A percentile compares a stretch with the other conserved stretches of the same genome.
phyloP scores from a whole-genome alignment of 2,329 filamentous ascomycete species.

The Orbilia quercus region DNA sequence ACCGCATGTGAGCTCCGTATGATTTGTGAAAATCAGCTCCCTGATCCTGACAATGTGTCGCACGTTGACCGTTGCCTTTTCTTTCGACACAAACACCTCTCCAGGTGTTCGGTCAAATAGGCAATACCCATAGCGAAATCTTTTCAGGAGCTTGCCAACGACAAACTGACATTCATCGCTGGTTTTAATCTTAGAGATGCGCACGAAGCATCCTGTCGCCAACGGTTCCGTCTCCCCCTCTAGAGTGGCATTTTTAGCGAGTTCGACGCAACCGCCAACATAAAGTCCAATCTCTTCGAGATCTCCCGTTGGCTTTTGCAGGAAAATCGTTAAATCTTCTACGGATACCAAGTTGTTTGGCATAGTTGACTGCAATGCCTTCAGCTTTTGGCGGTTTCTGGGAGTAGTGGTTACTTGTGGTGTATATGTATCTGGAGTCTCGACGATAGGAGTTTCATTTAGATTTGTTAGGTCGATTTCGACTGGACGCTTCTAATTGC shows the following conservation, averaged over 20 bases:
- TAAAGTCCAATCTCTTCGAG: slow-evolving; percentile 14
- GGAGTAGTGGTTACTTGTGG: too few relatives aligned
- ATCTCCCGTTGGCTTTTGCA: not conserved
- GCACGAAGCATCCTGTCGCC: slow-evolving; percentile 15
- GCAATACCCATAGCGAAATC: slow-evolving; percentile 29
- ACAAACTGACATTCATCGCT: slow-evolving; percentile 28
- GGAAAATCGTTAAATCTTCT: slow-evolving; percentile 15
- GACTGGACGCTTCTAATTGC: not conserved
- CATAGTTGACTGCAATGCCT: too few relatives aligned
- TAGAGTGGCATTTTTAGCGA: slow-evolving; percentile 3
- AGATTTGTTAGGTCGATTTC: not conserved
- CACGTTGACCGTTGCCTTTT: slow-evolving; percentile 7
- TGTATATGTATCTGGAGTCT: not conserved
- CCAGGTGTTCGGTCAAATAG: slow-evolving; percentile 31
- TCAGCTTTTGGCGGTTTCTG: too few relatives aligned
- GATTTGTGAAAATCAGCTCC: slow-evolving; percentile 38
- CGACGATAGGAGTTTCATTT: too few relatives aligned
- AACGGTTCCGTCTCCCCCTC: slow-evolving; percentile 13
- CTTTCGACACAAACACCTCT: slow-evolving; percentile 27
- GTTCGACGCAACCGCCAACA: slow-evolving; percentile 36
- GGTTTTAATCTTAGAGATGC: slow-evolving; percentile 28
- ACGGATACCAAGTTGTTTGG: slow-evolving; percentile 15
- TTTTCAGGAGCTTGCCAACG: slow-evolving; percentile 28
- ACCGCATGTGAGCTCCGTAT: slow-evolving; percentile 35
- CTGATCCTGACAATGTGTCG: slow-evolving; percentile 9